Conservation (phyloP, 148 eudicot species). For the Drosera capensis region DNA sequence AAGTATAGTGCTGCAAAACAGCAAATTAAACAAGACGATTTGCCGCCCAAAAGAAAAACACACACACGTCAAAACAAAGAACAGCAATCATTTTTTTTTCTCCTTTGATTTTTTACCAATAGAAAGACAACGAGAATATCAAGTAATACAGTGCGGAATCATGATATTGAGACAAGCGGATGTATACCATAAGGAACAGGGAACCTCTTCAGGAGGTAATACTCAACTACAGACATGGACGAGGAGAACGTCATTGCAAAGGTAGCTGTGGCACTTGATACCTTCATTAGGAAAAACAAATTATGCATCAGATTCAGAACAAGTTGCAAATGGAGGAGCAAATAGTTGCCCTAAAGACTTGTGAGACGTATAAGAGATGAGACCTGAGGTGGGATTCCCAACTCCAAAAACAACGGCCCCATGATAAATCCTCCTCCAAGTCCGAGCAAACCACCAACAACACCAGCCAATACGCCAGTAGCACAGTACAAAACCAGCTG, state of each 20-base stretch:
- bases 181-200: conserved; percentile 51
- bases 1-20: too few relatives aligned
- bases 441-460: conserved; percentile 66
- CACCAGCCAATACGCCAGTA: conserved; percentile 40
- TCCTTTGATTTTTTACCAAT: background rate
- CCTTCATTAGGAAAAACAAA: too few relatives aligned
- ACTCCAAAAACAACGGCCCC: conserved; percentile 49
- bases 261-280: conserved; percentile 65
- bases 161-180: background rate
- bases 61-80: too few relatives aligned
- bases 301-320: too few relatives aligned
- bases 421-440: conserved; percentile 63
- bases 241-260: conserved; percentile 56
- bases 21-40: too few relatives aligned
- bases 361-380: background rate
- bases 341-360: conserved; percentile 25
- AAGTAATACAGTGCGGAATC: background rate
- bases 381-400: conserved; percentile 65
- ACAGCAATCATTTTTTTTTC: too few relatives aligned
- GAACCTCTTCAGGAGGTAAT: conserved; percentile 51
- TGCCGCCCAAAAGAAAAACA: conserved; percentile 11
- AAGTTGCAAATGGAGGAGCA: too few relatives aligned
- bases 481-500: conserved; percentile 28
- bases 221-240: conserved; percentile 58
- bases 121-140: background rate